These are phyloP conservation scores for Cyclotella cryptica DNA, from an alignment of 108 stramenopile genomes.

Conservation along the genomic window DNA sequence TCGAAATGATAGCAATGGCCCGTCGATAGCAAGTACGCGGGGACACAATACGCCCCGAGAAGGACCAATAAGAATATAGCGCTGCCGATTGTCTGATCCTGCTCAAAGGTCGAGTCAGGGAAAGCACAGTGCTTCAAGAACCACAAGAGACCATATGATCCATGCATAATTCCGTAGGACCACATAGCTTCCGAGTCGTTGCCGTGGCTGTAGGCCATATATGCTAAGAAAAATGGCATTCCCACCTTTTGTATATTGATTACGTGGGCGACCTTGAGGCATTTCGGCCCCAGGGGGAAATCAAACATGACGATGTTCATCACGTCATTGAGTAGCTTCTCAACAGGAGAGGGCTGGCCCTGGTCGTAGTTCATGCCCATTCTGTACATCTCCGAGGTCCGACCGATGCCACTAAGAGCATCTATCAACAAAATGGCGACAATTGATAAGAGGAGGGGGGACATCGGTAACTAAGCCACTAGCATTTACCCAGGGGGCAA, in stretches of 20 bases:
- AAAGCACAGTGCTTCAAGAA: conserved; percentile 6
- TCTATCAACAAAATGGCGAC: too few relatives aligned
- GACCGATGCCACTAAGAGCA: too few relatives aligned
- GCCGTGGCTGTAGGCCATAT: not conserved
- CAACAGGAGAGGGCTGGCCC: not conserved
- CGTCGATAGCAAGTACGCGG: not conserved
- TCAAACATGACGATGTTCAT: conserved; percentile 10
- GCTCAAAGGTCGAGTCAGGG: conserved; percentile 1
- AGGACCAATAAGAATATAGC: not conserved
- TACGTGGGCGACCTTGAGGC: conserved; percentile 1
- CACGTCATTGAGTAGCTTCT: not conserved
- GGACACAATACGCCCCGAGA: conserved; percentile 4
- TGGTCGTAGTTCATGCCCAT: too few relatives aligned
- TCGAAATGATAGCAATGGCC: conserved; percentile 5
- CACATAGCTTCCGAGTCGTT: conserved; percentile 9
- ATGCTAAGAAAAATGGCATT: not conserved
- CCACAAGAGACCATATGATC: conserved; percentile 2
- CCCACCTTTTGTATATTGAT: conserved; percentile 11
- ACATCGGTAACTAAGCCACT: too few relatives aligned
- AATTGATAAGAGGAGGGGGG: too few relatives aligned
- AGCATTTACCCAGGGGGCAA: too few relatives aligned
- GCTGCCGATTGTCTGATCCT: conserved; percentile 4
- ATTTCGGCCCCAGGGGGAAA: conserved; percentile 3
- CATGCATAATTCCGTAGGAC: conserved; percentile 1
- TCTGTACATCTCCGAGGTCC: too few relatives aligned